Conservation (phyloP, 495 filamentous ascomycete species). For the Penicillium salamii region DNA sequence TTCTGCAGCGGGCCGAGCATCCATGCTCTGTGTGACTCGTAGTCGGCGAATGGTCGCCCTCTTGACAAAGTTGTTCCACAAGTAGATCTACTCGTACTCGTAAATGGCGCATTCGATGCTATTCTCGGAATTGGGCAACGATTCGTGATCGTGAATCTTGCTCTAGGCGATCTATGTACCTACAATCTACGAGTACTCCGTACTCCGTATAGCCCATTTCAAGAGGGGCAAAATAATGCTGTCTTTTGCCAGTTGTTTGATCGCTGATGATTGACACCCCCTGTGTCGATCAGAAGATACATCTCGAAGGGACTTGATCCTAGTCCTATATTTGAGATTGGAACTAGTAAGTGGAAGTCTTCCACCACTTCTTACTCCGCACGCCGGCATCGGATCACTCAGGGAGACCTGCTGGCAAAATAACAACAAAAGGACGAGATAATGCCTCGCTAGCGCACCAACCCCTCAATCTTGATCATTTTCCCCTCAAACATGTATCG, state of each 20-base stretch:
- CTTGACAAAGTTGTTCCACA: neutral
- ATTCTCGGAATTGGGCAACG: conserved; percentile 2
- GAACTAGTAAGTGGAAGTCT: neutral
- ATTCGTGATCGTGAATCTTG: neutral
- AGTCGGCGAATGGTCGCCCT: neutral
- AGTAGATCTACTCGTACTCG: too few relatives aligned
- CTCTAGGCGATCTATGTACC: neutral
- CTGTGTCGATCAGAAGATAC: neutral
- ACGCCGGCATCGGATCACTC: neutral
- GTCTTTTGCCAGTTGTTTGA: neutral
- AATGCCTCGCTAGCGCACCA: neutral
- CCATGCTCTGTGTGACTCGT: conserved; percentile 12
- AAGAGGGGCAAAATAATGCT: neutral
- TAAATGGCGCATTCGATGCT: neutral
- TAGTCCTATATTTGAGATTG: conserved; percentile 1
- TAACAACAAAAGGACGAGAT: neutral
- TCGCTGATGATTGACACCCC: neutral
- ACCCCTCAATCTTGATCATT: neutral
- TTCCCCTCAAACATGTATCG: conserved; percentile 2
- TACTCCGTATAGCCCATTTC: neutral
- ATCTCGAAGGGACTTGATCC: neutral
- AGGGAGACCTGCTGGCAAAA: neutral
- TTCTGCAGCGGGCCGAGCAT: conserved; percentile 24
- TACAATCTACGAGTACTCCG: too few relatives aligned
- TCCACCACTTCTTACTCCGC: too few relatives aligned